These are phyloP conservation scores for Albifimbria verrucaria DNA, from an alignment of 2,329 filamentous ascomycete species.

Conservation along the genomic window DNA sequence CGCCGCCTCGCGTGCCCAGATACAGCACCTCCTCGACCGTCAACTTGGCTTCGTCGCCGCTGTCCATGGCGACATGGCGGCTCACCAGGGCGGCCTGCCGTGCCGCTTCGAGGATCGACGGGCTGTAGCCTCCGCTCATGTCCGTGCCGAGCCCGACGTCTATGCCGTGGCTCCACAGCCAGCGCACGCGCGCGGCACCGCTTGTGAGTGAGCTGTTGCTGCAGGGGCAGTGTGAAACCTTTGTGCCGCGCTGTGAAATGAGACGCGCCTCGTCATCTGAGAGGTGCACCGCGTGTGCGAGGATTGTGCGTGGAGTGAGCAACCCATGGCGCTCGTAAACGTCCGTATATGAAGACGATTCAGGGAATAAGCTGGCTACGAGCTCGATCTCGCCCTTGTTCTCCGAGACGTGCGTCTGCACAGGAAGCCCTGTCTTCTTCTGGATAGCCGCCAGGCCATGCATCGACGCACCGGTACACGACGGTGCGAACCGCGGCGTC, in stretches of 20 bases:
- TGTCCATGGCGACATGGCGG: constrained; percentile 62
- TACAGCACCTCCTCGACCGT: constrained; percentile 84
- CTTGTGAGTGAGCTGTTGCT: constrained; percentile 81
- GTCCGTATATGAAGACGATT: constrained; percentile 60
- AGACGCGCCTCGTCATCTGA: constrained; percentile 61
- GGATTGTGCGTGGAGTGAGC: constrained; percentile 68
- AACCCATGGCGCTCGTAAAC: constrained; percentile 76
- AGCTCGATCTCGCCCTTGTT: constrained; percentile 71
- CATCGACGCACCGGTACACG: constrained; percentile 60
- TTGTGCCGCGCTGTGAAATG: constrained; percentile 58
- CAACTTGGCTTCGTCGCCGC: constrained; percentile 50
- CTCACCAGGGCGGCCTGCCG: constrained; percentile 78
- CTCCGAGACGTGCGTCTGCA: constrained; percentile 90
- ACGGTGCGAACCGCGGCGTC: constrained; percentile 68
- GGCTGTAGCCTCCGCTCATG: constrained; percentile 81
- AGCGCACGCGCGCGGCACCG: constrained; percentile 72
- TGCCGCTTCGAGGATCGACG: constrained; percentile 78
- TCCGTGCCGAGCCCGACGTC: constrained; percentile 87
- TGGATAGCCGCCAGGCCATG: constrained; percentile 62
- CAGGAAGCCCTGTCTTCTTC: constrained; percentile 57
- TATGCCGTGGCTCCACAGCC: constrained; percentile 70
- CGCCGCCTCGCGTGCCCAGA: constrained; percentile 84
- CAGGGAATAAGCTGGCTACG: constrained; percentile 68
- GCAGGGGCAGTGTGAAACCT: constrained; percentile 82
- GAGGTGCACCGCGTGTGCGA: constrained; percentile 84